Evolutionary conservation across 176 grass and related monocot species (phyloP).

Genomic region (Typha latifolia): DNA sequence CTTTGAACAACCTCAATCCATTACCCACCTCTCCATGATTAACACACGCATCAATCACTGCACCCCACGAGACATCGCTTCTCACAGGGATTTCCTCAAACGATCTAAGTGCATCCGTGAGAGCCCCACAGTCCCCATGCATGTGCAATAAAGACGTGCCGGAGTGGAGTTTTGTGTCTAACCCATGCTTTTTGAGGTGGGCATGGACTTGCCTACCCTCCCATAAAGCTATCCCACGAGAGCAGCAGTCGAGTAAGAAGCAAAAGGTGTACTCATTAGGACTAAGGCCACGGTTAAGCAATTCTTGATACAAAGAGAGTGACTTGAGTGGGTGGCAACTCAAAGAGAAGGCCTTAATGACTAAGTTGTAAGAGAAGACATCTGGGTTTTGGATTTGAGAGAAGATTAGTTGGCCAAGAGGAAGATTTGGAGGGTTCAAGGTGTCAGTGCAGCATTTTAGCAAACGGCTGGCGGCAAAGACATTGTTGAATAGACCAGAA

Average conservation of each 20-base stretch:
- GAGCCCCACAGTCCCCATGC: slow-evolving; percentile 9
- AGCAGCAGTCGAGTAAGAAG: slow-evolving; percentile 10
- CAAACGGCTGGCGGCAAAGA: slow-evolving; percentile 7
- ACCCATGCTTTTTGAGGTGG: slow-evolving; percentile 8
- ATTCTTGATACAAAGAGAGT: neutral
- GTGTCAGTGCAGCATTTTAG: neutral
- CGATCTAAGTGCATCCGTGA: neutral
- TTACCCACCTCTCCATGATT: neutral
- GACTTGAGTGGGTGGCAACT: neutral
- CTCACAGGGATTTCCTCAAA: slow-evolving; percentile 7
- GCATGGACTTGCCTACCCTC: slow-evolving; percentile 10
- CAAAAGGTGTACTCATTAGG: slow-evolving; percentile 10
- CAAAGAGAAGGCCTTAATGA: slow-evolving; percentile 9
- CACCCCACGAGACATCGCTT: neutral
- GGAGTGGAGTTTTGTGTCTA: neutral
- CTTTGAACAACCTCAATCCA: neutral
- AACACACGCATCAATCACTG: slow-evolving; percentile 6
- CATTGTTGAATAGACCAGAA: slow-evolving; percentile 1
- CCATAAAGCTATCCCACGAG: neutral
- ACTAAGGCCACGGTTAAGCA: slow-evolving; percentile 1
- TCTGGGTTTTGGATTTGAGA: slow-evolving; percentile 14
- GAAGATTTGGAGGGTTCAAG: neutral
- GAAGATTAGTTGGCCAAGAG: neutral
- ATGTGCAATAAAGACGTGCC: slow-evolving; percentile 18
- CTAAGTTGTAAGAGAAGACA: slow-evolving; percentile 5